phyloP scores from a whole-genome alignment of 768 basidiomycete species.

The Trametes coccinea region DNA sequence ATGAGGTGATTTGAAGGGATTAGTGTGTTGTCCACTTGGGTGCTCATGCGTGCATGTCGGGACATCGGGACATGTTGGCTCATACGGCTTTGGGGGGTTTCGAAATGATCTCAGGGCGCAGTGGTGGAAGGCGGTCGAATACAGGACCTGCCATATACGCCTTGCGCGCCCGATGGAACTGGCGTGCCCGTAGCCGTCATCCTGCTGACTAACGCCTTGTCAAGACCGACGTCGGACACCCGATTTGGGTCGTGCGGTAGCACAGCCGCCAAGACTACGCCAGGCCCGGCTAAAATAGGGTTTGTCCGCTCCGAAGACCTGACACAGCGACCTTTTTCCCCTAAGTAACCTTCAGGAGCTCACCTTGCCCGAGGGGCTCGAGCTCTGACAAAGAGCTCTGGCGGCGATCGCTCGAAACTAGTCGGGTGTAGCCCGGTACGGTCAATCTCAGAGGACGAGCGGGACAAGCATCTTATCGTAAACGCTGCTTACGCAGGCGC shows the following conservation, averaged over 20 bases:
- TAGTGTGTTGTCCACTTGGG: too few species aligned
- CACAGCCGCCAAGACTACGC: neutral
- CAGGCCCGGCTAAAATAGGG: neutral
- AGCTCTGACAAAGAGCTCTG: neutral
- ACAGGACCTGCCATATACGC: constrained; percentile 9
- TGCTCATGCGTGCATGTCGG: too few species aligned
- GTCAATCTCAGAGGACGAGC: neutral
- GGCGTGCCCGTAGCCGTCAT: neutral
- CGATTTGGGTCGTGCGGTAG: neutral
- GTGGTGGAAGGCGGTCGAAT: neutral
- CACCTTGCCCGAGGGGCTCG: neutral
- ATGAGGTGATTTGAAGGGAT: too few species aligned
- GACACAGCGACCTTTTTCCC: neutral
- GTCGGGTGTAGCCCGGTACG: neutral
- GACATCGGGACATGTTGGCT: too few species aligned
- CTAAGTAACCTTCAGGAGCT: constrained; percentile 1
- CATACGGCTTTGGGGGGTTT: too few species aligned
- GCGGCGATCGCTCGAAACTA: neutral
- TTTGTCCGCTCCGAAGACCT: constrained; percentile 7
- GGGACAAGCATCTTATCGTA: neutral
- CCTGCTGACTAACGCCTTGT: neutral
- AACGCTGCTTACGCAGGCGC: constrained; percentile 3
- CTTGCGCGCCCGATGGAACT: neutral
- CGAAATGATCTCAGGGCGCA: too few species aligned
- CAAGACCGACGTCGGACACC: constrained; percentile 3